Base-by-base conservation (phyloP, 768 basidiomycete species). In the Pisolithus orientalis region DNA sequence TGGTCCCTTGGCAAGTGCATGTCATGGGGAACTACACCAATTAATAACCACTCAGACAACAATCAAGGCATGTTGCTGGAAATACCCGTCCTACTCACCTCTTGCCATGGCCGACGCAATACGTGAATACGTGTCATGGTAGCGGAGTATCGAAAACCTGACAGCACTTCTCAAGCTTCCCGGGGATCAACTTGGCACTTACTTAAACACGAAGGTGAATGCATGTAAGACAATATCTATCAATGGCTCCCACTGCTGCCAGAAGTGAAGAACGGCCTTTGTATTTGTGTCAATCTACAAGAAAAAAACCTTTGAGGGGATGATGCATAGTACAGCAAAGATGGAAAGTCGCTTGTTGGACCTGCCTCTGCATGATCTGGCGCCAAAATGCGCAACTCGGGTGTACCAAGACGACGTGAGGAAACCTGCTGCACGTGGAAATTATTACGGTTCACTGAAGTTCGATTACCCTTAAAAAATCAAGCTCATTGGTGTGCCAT, bases 401-500 rank as follows among this genome's bases (percentile, higher is more conserved):
- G 57, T 50, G 54, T 64, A 67, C 52, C 63, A 64, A 64, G 59
- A 52, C 48, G 55, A 34, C 11, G 42, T 38, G 39, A 52, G 45
- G 48, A 39, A 49, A 57, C 64, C 66, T 70, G 64, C 52, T 56
- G 63, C 68, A 54, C 61, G 57, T 52, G 66, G 63, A 34, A 60
- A 70, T 68, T 54, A 68, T 70, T 61, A 60, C 9, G 21, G 56
- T 43, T 49, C 42, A 58, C 58, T 51, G 62, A 59, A 49, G 44
- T 53, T 67, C 37, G 55, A 65, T 67, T 53, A 68, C 60, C 50
- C 37, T 53, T 45, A 51, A 52, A 62, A 27, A 58, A 49, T 32
- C 17, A 40, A 44, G 39, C 53, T 73, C 77, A 90, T 73, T 86
- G 85, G 65, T 93, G 90, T 56, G 90, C 90, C 73, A 87, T 87